Evolutionary conservation across 768 basidiomycete species (phyloP).

Genomic region (Russula dissimulans): DNA sequence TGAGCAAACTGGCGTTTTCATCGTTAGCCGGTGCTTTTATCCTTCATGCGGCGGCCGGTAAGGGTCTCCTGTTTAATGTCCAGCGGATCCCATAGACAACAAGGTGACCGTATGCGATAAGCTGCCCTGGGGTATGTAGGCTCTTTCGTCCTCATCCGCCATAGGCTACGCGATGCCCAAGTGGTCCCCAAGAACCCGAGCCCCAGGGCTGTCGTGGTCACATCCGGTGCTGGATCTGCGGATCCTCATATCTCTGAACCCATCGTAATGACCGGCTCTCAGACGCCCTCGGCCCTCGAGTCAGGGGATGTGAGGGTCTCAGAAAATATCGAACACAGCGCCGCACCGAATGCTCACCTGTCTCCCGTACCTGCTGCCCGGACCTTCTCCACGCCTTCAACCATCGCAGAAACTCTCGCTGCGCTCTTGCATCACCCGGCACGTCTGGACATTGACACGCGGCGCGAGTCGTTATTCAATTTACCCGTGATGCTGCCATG

Average conservation of each 20-base stretch:
- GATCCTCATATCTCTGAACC: background rate
- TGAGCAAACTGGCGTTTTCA: slow-evolving; percentile 3
- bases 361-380: background rate
- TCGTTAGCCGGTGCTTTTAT: slow-evolving; percentile 15
- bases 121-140: slow-evolving; percentile 14
- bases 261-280: background rate
- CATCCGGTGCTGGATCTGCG: background rate
- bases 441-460: background rate
- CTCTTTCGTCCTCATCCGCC: slow-evolving; percentile 16
- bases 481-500: background rate
- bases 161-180: slow-evolving; percentile 1
- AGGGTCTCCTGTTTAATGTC: background rate
- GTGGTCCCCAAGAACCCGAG: background rate
- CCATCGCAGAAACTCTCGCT: background rate
- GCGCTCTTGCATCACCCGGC: background rate
- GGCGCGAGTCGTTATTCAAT: background rate
- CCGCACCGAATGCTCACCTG: background rate
- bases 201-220: background rate
- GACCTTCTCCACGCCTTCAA: background rate
- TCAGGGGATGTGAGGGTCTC: background rate
- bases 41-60: slow-evolving; percentile 18
- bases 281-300: background rate
- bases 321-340: background rate
- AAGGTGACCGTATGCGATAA: background rate
- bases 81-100: background rate